Percentiles rank a stretch among this genome's conserved stretches.
Evolutionary conservation across 169 alveolate genomes (phyloP).

Genomic region (Condylostoma magnum): DNA sequence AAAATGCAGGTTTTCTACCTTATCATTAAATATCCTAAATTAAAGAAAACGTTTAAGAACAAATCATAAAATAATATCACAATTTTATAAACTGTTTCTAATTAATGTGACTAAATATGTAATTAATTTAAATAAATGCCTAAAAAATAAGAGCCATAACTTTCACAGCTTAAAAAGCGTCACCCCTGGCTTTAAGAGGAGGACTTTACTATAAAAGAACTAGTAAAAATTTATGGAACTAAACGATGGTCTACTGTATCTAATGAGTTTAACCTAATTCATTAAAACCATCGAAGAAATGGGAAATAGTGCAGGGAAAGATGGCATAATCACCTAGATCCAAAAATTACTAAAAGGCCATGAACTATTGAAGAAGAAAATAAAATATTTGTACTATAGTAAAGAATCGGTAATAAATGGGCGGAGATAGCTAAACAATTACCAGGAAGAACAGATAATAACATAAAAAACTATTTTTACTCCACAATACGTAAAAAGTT

Average conservation of each 20-base stretch:
- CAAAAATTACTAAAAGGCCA: conserved; percentile 52
- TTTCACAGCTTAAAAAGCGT: neutral
- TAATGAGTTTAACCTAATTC: conserved; percentile 7
- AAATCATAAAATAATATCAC: too few relatives aligned
- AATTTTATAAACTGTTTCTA: too few relatives aligned
- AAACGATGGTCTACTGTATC: conserved; percentile 60
- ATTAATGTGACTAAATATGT: too few relatives aligned
- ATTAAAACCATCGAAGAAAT: conserved; percentile 56
- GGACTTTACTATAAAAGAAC: conserved; percentile 41
- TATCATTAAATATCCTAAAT: too few relatives aligned
- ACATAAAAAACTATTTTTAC: conserved; percentile 72
- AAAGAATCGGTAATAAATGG: conserved; percentile 71
- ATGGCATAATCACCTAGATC: conserved; percentile 66
- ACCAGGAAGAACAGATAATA: conserved; percentile 79
- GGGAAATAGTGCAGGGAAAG: conserved; percentile 70
- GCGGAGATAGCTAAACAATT: conserved; percentile 64
- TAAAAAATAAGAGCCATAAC: too few relatives aligned
- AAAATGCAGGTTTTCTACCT: too few relatives aligned
- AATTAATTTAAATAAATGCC: too few relatives aligned
- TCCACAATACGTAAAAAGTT: conserved; percentile 27
- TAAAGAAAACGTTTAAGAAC: too few relatives aligned
- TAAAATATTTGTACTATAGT: conserved; percentile 35
- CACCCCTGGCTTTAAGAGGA: conserved; percentile 69
- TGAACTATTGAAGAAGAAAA: conserved; percentile 68
- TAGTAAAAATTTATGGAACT: conserved; percentile 52